Conservation (phyloP, 2,329 filamentous ascomycete species). For the Westerdykella sp. region DNA sequence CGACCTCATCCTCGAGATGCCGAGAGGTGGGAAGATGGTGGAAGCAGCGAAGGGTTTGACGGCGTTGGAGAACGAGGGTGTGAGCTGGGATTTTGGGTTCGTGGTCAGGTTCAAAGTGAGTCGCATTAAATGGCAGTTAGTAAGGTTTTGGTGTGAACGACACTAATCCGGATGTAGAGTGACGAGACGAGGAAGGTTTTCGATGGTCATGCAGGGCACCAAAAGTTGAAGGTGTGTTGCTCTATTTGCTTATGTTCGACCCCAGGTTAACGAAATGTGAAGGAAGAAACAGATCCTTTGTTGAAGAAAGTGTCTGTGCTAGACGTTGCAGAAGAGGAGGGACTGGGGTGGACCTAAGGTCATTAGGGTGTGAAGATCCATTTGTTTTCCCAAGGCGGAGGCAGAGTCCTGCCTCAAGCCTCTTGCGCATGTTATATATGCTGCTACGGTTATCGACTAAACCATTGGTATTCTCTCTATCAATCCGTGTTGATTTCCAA, state of each 20-base stretch:
- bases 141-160: neutral
- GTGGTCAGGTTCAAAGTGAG: constrained; percentile 21
- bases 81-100: constrained; percentile 22
- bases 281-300: constrained; percentile 24
- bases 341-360: constrained; percentile 24
- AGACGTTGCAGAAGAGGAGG: constrained; percentile 21
- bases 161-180: constrained; percentile 5
- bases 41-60: constrained; percentile 18
- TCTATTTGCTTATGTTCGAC: neutral
- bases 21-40: constrained; percentile 17
- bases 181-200: constrained; percentile 17
- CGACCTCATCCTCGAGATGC: constrained; percentile 10
- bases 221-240: constrained; percentile 17
- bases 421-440: too few species aligned
- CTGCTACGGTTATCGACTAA: too few species aligned
- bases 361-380: too few species aligned
- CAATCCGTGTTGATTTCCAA: too few species aligned
- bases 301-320: constrained; percentile 23
- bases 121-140: neutral
- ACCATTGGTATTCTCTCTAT: too few species aligned
- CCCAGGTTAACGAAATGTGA: neutral
- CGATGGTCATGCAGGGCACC: constrained; percentile 19
- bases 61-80: constrained; percentile 16
- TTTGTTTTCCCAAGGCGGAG: too few species aligned
- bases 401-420: too few species aligned